A percentile compares a stretch with the other conserved stretches of the same genome.
These are phyloP conservation scores for Dictyostelium brefeldianum DNA, from an alignment of 78 protist species.

Conservation along the genomic window DNA sequence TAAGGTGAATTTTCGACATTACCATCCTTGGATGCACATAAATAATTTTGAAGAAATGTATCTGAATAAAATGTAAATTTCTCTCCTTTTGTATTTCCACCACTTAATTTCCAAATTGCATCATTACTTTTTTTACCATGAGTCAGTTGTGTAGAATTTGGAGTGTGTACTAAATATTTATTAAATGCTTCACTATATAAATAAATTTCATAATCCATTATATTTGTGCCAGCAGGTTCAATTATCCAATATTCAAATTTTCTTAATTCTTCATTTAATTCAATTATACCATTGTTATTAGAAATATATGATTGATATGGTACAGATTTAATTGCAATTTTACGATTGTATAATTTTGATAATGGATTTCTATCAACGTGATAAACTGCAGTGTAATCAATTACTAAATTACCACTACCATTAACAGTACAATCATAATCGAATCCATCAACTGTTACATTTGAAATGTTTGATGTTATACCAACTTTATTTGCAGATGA, in stretches of 20 bases:
- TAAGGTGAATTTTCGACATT: background rate
- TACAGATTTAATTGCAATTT: background rate
- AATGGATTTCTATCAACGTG: background rate
- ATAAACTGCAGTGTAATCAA: background rate
- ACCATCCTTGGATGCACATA: background rate
- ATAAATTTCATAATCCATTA: background rate
- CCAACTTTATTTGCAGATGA: background rate
- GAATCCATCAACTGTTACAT: background rate
- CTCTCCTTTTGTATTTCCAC: background rate
- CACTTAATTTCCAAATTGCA: background rate
- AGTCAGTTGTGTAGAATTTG: background rate
- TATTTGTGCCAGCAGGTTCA: slow-evolving; percentile 11
- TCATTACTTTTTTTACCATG: background rate
- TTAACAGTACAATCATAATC: background rate
- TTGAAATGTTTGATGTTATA: background rate
- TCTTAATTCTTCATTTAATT: background rate
- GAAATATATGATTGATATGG: background rate
- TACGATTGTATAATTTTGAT: background rate
- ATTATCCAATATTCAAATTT: background rate
- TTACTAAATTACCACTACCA: background rate
- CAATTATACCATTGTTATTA: background rate
- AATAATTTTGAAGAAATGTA: background rate
- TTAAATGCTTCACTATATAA: background rate
- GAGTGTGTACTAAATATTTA: no score
- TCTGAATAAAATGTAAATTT: background rate